phyloP scores from a whole-genome alignment of 2,329 filamentous ascomycete species.

The Pestalotiopsis sp. region DNA sequence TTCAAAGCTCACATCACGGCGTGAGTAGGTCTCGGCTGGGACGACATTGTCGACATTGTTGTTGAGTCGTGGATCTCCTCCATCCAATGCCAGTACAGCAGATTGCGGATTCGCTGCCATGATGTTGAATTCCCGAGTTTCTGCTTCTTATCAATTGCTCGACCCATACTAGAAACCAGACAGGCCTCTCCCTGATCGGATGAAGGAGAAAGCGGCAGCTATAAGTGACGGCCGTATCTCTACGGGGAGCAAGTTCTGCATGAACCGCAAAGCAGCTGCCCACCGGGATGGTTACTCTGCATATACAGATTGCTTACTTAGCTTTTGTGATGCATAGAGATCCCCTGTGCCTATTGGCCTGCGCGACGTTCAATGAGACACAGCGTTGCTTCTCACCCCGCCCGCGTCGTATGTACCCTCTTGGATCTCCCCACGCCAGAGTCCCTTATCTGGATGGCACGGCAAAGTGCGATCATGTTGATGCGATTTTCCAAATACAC shows the following conservation, averaged over 20 bases:
- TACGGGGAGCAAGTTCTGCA: neutral
- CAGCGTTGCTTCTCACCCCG: neutral
- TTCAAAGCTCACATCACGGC: slow-evolving; percentile 18
- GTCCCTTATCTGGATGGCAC: too few relatives aligned
- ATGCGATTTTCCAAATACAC: too few relatives aligned
- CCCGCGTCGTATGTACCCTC: neutral
- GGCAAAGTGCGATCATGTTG: too few relatives aligned
- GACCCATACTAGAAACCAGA: neutral
- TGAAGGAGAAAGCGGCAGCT: neutral
- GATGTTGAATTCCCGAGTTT: neutral
- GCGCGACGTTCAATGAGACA: neutral
- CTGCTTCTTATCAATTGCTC: too few relatives aligned
- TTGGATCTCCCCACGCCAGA: too few relatives aligned
- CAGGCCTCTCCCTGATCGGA: neutral
- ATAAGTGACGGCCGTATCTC: neutral
- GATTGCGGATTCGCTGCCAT: neutral
- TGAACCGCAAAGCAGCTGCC: neutral
- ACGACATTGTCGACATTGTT: neutral
- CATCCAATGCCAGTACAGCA: neutral
- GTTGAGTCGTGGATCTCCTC: neutral
- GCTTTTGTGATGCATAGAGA: neutral
- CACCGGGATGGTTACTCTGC: neutral
- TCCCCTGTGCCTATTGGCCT: neutral
- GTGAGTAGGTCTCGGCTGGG: neutral
- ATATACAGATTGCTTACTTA: neutral